These are phyloP conservation scores for Patellifolia procumbens DNA, from an alignment of 179 eudicot genomes.

Conservation along the genomic window DNA sequence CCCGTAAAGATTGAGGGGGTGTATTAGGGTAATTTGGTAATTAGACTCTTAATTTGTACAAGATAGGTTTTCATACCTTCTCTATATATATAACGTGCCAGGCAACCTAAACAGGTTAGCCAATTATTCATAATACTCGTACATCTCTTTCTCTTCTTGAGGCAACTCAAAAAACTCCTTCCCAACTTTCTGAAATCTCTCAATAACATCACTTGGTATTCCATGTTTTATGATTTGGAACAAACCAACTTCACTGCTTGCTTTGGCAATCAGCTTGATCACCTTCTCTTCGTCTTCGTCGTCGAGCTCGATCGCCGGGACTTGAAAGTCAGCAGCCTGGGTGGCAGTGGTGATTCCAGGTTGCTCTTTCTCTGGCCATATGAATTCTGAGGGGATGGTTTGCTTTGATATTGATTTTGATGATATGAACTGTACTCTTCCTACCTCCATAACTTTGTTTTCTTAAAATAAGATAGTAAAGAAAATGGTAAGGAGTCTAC, in stretches of 20 bases:
- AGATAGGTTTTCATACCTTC: too few relatives aligned
- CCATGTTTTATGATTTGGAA: background rate
- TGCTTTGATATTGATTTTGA: background rate
- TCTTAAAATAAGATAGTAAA: background rate
- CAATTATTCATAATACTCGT: too few relatives aligned
- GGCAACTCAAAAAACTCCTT: too few relatives aligned
- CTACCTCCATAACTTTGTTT: background rate
- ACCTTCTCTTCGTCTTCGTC: background rate
- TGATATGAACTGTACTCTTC: background rate
- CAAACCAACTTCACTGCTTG: background rate
- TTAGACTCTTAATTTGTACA: too few relatives aligned
- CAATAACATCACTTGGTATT: background rate
- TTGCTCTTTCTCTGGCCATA: background rate
- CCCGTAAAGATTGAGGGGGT: too few relatives aligned
- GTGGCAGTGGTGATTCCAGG: background rate
- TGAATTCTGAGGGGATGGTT: background rate
- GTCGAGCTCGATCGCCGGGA: background rate
- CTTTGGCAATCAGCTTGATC: background rate
- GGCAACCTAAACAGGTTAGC: too few relatives aligned
- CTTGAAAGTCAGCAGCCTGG: background rate
- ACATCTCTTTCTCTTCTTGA: too few relatives aligned
- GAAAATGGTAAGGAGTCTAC: too few relatives aligned
- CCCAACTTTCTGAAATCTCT: too few relatives aligned
- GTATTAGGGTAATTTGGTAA: too few relatives aligned
- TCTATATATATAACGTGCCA: too few relatives aligned